Evolutionary conservation across 768 basidiomycete species (phyloP).

Genomic region (Mycena vulgaris): DNA sequence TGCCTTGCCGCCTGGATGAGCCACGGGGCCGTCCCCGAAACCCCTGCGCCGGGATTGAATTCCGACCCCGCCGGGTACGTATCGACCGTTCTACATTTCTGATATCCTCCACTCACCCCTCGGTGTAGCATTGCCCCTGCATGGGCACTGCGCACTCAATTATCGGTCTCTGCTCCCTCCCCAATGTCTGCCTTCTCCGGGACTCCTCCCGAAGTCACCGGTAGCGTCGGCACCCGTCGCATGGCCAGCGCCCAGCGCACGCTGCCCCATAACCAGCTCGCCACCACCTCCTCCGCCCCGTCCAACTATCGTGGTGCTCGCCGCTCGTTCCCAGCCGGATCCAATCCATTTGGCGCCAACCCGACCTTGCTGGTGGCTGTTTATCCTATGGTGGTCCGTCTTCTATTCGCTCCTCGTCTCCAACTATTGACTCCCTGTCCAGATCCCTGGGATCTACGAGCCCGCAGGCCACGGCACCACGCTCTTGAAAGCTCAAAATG

Average conservation of each 20-base stretch:
- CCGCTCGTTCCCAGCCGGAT: not conserved
- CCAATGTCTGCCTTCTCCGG: not conserved
- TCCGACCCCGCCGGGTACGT: too few species aligned
- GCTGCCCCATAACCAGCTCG: slow-evolving; percentile 1
- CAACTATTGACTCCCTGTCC: too few species aligned
- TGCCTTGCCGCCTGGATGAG: slow-evolving; percentile 9
- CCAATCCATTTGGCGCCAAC: not conserved
- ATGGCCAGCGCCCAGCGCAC: slow-evolving; percentile 13
- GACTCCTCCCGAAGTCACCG: not conserved
- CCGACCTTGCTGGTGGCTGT: not conserved
- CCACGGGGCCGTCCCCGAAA: not conserved
- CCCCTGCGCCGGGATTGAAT: not conserved
- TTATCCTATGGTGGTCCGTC: not conserved
- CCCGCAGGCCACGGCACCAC: slow-evolving; percentile 11
- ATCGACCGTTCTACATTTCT: not conserved
- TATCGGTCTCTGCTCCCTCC: not conserved
- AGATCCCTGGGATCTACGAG: slow-evolving; percentile 16
- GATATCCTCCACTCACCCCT: not conserved
- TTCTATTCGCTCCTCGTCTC: too few species aligned
- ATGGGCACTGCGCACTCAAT: not conserved
- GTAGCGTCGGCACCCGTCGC: not conserved
- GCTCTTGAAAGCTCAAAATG: not conserved
- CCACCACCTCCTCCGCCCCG: not conserved
- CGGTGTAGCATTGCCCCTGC: too few species aligned
- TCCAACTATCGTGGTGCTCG: not conserved